Evolutionary conservation across 2,329 filamentous ascomycete genomes (phyloP), one percentile per base, ranked within the genome.

Genomic region (Didymella lethalis): DNA sequence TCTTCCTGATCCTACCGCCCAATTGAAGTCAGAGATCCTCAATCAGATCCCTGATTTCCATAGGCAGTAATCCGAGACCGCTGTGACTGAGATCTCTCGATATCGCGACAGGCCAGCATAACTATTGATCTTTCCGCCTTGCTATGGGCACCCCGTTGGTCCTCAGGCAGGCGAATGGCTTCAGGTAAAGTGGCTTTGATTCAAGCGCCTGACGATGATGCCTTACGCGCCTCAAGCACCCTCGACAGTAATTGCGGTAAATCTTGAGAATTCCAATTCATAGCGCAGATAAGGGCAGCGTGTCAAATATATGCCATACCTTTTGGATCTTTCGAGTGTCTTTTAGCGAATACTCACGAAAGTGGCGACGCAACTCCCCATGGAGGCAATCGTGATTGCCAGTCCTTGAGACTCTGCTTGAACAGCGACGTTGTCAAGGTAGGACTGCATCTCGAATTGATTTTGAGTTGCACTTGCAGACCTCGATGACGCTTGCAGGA

Each of bases 251-350:
- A 11, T 3, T 8, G 44, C 61, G 57, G 23, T 59, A 69, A 0
- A 54, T 53, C 23, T 60, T 55, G n/a, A 64, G 31, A 11, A 69
- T 46, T 18, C 50, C 49, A 28, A 64, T 62, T 23, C 65, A 63
- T 12, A 68, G 25, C 1, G 54, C 45, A 1, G 49, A 36, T 12
- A 64, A 46, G 2, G 52, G 41, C 23, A 69, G 49, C 51, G 59
- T 62, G 8, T 64, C 47, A 5, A 49, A 54, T 2, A 67, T 26
- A 29, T 62, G 56, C 61, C 65, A 68, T 14, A 57, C 59, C 29
- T 67, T 23, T 23, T 23, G 3, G 2, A 23, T 45, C 31, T 38
- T 23, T 34, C 44, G 7, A 29, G 40, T 29, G 16, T 23, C 11
- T 4, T 38, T 25, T 3, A 45, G 8, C 10, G 23, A 45, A n/a